phyloP scores from a whole-genome alignment of 2,329 filamentous ascomycete species.

The Clarireedia hainanense region DNA sequence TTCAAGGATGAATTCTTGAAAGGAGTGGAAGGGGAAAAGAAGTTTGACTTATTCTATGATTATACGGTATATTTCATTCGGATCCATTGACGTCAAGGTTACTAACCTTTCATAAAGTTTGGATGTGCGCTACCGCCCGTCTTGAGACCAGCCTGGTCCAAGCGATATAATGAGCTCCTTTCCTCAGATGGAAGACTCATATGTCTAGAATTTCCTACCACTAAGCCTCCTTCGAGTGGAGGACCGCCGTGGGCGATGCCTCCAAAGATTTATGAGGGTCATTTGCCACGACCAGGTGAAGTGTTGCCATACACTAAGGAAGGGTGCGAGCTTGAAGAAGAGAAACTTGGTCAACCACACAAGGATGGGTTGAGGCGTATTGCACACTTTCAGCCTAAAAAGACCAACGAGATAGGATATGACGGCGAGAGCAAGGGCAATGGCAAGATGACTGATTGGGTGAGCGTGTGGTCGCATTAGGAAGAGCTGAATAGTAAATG shows the following conservation, averaged over 20 bases:
- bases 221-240: conserved; percentile 54
- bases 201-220: conserved; percentile 71
- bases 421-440: conserved; percentile 37
- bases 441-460: conserved; percentile 42
- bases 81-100: not conserved
- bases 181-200: conserved; percentile 43
- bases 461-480: conserved; percentile 44
- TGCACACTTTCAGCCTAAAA: conserved; percentile 41
- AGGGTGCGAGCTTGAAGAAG: conserved; percentile 40
- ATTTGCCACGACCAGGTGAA: conserved; percentile 62
- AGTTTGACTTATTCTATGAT: conserved; percentile 60
- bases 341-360: conserved; percentile 35
- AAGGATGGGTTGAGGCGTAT: conserved; percentile 35
- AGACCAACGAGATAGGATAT: conserved; percentile 42
- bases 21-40: conserved; percentile 32
- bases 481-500: conserved; percentile 1
- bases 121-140: conserved; percentile 52
- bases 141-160: conserved; percentile 45
- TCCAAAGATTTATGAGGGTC: conserved; percentile 61
- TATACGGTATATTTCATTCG: conserved; percentile 44
- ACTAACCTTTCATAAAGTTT: conserved; percentile 38
- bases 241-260: conserved; percentile 70
- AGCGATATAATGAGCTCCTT: conserved; percentile 43
- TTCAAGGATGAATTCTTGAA: conserved; percentile 52
- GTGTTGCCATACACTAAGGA: conserved; percentile 53